Conservation (phyloP, 176 grass and related monocot species). For the Ananas comosus region DNA sequence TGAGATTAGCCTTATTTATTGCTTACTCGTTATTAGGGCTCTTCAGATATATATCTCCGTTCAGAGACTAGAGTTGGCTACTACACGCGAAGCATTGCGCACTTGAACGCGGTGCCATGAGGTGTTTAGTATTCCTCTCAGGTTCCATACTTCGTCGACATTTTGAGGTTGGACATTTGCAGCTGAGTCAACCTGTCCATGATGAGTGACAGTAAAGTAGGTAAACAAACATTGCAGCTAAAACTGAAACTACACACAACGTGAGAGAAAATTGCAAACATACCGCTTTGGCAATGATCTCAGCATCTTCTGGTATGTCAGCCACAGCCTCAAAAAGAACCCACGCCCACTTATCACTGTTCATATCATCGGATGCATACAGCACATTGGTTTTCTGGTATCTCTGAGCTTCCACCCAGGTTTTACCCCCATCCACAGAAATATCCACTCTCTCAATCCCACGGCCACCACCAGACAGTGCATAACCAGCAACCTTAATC, state of each 20-base stretch:
- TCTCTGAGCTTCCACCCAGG: constrained; percentile 54
- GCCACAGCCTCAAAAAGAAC: constrained; percentile 69
- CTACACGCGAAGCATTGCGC: background rate
- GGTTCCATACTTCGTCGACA: constrained; percentile 69
- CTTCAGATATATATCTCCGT: background rate
- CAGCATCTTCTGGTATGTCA: constrained; percentile 42
- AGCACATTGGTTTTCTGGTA: constrained; percentile 45
- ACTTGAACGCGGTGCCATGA: constrained; percentile 80
- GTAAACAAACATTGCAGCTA: background rate
- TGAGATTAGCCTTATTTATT: background rate
- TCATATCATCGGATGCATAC: constrained; percentile 60
- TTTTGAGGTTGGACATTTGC: constrained; percentile 77
- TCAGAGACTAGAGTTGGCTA: background rate
- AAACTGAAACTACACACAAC: background rate
- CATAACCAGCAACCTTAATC: constrained; percentile 74
- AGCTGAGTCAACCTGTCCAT: constrained; percentile 57
- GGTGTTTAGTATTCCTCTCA: constrained; percentile 92
- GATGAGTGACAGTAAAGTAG: background rate
- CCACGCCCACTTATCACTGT: constrained; percentile 84
- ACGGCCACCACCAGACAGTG: constrained; percentile 72
- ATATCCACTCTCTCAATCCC: constrained; percentile 82
- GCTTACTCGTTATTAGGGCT: background rate
- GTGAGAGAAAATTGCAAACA: background rate
- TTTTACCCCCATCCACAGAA: constrained; percentile 79
- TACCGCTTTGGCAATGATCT: constrained; percentile 85